Conservation (phyloP, 208 protist species). For the Acanthamoeba healyi region DNA sequence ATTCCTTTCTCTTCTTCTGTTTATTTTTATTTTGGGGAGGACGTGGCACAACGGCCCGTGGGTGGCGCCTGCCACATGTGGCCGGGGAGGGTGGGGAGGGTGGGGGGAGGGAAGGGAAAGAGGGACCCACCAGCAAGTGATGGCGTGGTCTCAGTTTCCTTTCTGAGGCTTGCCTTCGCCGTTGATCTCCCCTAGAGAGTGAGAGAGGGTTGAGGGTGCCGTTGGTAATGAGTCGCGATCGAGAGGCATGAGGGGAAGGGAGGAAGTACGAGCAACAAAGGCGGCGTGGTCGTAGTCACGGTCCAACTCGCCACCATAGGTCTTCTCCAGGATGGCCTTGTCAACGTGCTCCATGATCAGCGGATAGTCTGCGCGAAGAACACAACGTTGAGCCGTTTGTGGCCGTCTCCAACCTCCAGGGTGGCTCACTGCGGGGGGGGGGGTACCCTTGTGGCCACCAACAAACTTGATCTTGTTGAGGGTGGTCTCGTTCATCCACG, state of each 20-base stretch:
- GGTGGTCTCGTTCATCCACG: conserved; percentile 36
- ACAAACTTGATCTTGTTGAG: conserved; percentile 50
- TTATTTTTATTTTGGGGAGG: neutral
- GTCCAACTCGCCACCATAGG: conserved; percentile 35
- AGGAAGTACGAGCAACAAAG: neutral
- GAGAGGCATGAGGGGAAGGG: neutral
- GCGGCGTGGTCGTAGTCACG: conserved; percentile 20
- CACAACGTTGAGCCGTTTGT: too few species aligned
- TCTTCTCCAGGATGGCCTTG: conserved; percentile 38
- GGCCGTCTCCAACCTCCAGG: too few species aligned
- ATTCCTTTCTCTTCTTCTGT: neutral
- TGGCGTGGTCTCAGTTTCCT: neutral
- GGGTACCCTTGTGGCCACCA: neutral
- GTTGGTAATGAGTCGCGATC: too few species aligned
- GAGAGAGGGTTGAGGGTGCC: too few species aligned
- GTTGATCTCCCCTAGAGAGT: neutral
- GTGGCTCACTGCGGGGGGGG: too few species aligned
- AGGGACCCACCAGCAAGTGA: too few species aligned
- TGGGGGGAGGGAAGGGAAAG: neutral
- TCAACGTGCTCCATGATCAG: neutral
- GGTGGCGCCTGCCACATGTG: too few species aligned
- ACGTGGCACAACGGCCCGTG: neutral
- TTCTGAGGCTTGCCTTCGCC: neutral
- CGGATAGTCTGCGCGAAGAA: neutral
- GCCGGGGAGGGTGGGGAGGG: too few species aligned